Conservation (phyloP, 2,329 filamentous ascomycete genomes). For the Lithohypha guttulata region DNA sequence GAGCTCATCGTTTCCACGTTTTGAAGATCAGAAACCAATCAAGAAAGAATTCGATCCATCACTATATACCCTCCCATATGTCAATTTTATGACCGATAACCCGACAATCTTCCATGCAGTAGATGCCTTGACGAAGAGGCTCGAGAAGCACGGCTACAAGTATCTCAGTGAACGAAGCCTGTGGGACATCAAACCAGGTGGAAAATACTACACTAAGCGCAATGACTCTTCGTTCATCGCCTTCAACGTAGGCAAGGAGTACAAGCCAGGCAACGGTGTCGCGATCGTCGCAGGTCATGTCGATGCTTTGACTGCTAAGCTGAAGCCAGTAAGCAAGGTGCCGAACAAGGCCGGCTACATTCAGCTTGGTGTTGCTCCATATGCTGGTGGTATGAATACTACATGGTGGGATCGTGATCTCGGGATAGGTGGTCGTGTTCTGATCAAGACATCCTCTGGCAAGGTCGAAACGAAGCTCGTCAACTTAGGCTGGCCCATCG, state of each 20-base stretch:
- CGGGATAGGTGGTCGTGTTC: slow-evolving; percentile 76
- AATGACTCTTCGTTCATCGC: slow-evolving; percentile 80
- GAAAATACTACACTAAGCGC: slow-evolving; percentile 79
- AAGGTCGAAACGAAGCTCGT: slow-evolving; percentile 76
- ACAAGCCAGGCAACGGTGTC: slow-evolving; percentile 73
- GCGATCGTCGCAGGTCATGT: slow-evolving; percentile 87
- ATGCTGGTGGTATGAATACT: slow-evolving; percentile 72
- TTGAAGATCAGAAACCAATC: slow-evolving; percentile 13
- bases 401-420: slow-evolving; percentile 98
- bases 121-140: slow-evolving; percentile 61
- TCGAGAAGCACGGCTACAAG: slow-evolving; percentile 61
- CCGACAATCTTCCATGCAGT: slow-evolving; percentile 92
- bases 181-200: slow-evolving; percentile 72
- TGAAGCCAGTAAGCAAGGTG: slow-evolving; percentile 84
- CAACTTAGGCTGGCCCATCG: slow-evolving; percentile 90
- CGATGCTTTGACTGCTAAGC: slow-evolving; percentile 76
- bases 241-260: slow-evolving; percentile 70
- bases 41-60: slow-evolving; percentile 32
- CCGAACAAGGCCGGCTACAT: slow-evolving; percentile 75
- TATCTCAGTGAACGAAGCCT: slow-evolving; percentile 65
- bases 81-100: slow-evolving; percentile 76
- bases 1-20: slow-evolving; percentile 12
- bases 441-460: slow-evolving; percentile 59
- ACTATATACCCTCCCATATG: slow-evolving; percentile 71
- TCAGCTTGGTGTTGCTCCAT: slow-evolving; percentile 84